phyloP scores from a whole-genome alignment of 179 eudicot genomes.

The Beta lomatogona region DNA sequence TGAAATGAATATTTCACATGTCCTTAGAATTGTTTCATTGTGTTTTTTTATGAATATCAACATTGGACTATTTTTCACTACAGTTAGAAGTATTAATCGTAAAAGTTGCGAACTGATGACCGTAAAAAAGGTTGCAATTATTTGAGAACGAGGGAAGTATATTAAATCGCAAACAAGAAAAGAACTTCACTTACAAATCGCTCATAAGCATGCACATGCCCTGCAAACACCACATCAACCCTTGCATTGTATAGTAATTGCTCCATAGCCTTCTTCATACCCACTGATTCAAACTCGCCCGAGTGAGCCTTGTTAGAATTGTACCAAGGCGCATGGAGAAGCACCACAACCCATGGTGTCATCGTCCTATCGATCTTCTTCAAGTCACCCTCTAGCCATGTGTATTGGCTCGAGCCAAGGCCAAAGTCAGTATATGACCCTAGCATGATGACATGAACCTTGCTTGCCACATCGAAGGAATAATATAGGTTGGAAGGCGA shows the following conservation, averaged over 20 bases:
- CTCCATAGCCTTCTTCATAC: slow-evolving; percentile 70
- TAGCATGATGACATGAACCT: slow-evolving; percentile 73
- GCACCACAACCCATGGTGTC: slow-evolving; percentile 69
- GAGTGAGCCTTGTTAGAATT: slow-evolving; percentile 64
- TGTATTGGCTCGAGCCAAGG: slow-evolving; percentile 53
- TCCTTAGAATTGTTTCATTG: no score
- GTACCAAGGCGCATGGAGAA: slow-evolving; percentile 83
- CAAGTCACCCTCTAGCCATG: slow-evolving; percentile 62
- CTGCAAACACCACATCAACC: slow-evolving; percentile 64
- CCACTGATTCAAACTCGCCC: slow-evolving; percentile 52
- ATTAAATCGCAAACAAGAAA: not conserved
- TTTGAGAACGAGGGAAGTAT: not conserved
- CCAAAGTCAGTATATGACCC: slow-evolving; percentile 70
- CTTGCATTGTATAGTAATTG: slow-evolving; percentile 52
- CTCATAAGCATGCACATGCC: slow-evolving; percentile 90
- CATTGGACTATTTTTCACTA: no score
- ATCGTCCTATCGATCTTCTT: slow-evolving; percentile 44
- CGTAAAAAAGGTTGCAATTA: not conserved
- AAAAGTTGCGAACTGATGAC: no score
- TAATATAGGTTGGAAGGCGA: slow-evolving; percentile 70
- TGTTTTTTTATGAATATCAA: no score
- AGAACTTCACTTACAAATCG: slow-evolving; percentile 58
- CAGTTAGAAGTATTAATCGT: no score
- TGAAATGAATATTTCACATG: no score
- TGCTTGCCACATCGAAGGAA: slow-evolving; percentile 64